Evolutionary conservation across 164 flowering plant species (phyloP).

Genomic region (Piper longum): DNA sequence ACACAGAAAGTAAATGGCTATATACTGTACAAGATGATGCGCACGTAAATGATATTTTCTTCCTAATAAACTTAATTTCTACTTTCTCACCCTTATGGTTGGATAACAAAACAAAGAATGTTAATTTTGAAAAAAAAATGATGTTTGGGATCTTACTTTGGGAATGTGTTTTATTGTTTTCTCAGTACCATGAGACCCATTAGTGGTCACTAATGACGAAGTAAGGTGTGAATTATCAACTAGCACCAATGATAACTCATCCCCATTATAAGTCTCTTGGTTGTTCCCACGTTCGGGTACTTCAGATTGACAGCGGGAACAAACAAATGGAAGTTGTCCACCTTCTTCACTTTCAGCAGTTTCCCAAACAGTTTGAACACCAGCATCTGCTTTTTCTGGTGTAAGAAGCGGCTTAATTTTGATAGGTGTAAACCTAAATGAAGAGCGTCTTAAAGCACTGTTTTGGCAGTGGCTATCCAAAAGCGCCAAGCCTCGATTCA

Average conservation of each 20-base stretch:
- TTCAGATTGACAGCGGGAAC: too few relatives aligned
- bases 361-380: conserved; percentile 49
- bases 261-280: too few relatives aligned
- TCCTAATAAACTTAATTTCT: not conserved
- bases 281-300: too few relatives aligned
- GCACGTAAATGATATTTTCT: not conserved
- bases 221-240: too few relatives aligned
- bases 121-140: too few relatives aligned
- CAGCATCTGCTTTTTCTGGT: conserved; percentile 56
- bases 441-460: conserved; percentile 47
- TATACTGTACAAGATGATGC: too few relatives aligned
- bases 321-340: too few relatives aligned
- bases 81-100: not conserved
- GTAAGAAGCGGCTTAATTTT: conserved; percentile 33
- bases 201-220: conserved; percentile 46
- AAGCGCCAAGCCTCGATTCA: conserved; percentile 74
- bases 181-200: conserved; percentile 33
- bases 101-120: too few relatives aligned
- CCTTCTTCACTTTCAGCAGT: too few relatives aligned
- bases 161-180: conserved; percentile 44
- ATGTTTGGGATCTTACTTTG: conserved; percentile 34
- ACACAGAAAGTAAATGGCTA: too few relatives aligned
- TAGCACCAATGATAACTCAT: too few relatives aligned
- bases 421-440: conserved; percentile 57
- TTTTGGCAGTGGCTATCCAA: conserved; percentile 48